Base-by-base conservation (phyloP, 768 basidiomycete genomes). In the Lactarius tabidus region DNA sequence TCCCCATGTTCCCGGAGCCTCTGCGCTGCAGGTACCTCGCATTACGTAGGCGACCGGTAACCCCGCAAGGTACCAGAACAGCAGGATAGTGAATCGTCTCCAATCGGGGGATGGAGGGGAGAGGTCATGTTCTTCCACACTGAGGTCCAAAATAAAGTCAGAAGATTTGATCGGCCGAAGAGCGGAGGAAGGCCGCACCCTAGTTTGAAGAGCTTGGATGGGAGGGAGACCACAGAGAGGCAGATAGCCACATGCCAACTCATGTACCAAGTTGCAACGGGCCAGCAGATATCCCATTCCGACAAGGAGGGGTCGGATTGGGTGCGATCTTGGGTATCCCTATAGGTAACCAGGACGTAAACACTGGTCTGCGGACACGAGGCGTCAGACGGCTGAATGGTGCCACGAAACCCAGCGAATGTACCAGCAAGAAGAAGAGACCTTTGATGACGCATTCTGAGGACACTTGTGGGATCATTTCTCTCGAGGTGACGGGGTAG, bases 241-340 rank as follows among this genome's bases (percentile, higher is more conserved):
- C 65, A 66, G 2, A 66, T 66, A 0, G 39, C 65, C 0, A 33
- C 28, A 12, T 65, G 66, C 66, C 66, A 67, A 14, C 36, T 60
- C 6, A 67, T 65, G 53, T 64, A 64, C 66, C 66, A 67, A 2
- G 53, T 60, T 8, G 63, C 66, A 12, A 67, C 20, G 8, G 53
- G 63, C 63, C 63, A 65, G 5, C 66, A 67, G 4, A 65, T 1
- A 18, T 67, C 64, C 66, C 63, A 66, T 35, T 67, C 66, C 0
- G 58, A 48, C 3, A 20, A 2, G 12, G 45, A 60, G 6, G 53
- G 58, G 29, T 39, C n/a, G 1, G 36, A 33, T 18, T 58, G 58
- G 1, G 57, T 60, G 1, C 0, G 66, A 1, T 54, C 64, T 33
- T 41, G 53, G 0, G 63, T 51, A 4, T 65, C 63, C 0, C 7